Percentiles rank a stretch among this genome's conserved stretches.
Conservation (phyloP, 345 rosid genomes). For the Murraya koenigii region DNA sequence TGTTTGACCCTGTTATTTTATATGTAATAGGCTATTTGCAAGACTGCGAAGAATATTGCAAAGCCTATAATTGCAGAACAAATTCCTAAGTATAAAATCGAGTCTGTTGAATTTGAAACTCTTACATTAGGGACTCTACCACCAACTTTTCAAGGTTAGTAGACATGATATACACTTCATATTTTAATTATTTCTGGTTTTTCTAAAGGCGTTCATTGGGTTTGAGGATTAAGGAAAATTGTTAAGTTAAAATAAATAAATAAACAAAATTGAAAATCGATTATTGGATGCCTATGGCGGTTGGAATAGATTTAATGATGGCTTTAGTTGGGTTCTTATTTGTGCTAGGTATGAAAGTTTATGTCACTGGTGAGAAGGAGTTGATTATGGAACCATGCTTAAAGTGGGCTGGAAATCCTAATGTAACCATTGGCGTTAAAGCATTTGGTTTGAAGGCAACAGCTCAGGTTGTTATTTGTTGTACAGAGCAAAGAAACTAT, state of each 20-base stretch:
- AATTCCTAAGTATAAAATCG: constrained; percentile 88
- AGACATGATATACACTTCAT: not conserved
- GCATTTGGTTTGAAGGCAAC: constrained; percentile 95
- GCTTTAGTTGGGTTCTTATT: constrained; percentile 1
- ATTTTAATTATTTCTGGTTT: not conserved
- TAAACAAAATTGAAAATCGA: not conserved
- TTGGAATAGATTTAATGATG: not conserved
- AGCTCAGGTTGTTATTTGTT: constrained; percentile 60
- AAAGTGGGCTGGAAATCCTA: constrained; percentile 96
- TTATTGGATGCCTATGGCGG: not conserved
- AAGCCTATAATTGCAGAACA: constrained; percentile 89
- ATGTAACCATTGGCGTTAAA: constrained; percentile 66
- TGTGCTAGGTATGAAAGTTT: constrained; percentile 87
- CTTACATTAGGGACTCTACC: constrained; percentile 90
- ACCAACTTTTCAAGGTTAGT: constrained; percentile 82
- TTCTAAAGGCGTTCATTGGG: not conserved
- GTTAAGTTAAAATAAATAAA: not conserved
- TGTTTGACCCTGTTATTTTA: constrained; percentile 4
- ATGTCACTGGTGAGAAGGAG: constrained; percentile 92
- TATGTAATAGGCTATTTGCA: constrained; percentile 71
- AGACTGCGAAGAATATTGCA: constrained; percentile 64
- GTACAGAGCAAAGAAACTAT: not conserved
- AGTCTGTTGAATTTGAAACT: constrained; percentile 78
- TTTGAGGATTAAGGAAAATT: not conserved
- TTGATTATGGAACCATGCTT: constrained; percentile 87